Evolutionary conservation across 768 basidiomycete species (phyloP), one percentile per base, ranked within the genome.

Genomic region (Kondoa malvinella): DNA sequence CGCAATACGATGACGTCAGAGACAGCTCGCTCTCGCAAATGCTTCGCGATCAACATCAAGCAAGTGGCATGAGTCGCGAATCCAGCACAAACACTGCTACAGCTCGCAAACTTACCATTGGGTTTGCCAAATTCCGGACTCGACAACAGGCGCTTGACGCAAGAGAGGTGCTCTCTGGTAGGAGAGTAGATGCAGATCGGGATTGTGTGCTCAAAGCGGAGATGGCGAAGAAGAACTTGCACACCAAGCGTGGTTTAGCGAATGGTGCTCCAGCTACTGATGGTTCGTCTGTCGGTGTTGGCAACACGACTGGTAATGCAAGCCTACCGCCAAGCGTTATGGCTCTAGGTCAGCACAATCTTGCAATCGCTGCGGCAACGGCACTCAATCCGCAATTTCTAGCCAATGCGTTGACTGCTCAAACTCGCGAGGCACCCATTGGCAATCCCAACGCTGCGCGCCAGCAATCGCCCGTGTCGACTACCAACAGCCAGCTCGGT

Each of bases 161-260:
- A 8, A 81, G 88, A 50, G 94, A 97, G 74, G 81, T 84, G 3
- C 80, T 99, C 3, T 91, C 92, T 76, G 92, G 94, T 3, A 82
- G 87, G 65, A 82, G 89, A 67, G 88, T 97, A 34, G 95, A 97
- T 74, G 84, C 88, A 33, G 88, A 96, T 77, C 91, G 90, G 74
- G 91, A 91, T 16, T 85, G 89, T 0, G 86, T 92, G 1, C 77
- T 99, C 50, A 97, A 96, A 77, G 95, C 94, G 26, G 95, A 97
- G 79, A 96, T 99, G 92, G 95, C 95, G 25, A 97, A 97, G 84
- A 99, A 99, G 83, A 97, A 99, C 75, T 78, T 99, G 50, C 94
- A 99, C 75, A 94, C 92, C 25, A 95, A 94, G 80, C 81, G 89
- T 68, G 59, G 66, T 3, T 61, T 56, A 2, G 26, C 56, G n/a